Base-by-base conservation (phyloP, 805 yeast species). In the Zygoascus ofunaensis region DNA sequence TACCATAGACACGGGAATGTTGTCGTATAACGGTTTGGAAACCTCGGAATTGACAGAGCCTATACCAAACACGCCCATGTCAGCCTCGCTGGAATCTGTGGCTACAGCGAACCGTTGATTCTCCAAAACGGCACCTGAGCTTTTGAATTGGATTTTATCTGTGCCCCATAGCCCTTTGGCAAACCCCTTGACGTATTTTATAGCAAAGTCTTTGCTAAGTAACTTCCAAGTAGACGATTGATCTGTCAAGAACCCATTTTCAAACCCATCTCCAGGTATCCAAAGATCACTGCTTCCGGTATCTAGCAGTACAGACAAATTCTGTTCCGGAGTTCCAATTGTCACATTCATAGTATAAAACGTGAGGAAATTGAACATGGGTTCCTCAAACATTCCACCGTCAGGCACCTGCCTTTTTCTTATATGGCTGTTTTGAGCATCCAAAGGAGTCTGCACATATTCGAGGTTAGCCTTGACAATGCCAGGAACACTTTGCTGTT, bases 281-380 rank as follows among this genome's bases (percentile, higher is more conserved):
- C 83, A 79, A 37, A 80, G 59, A 57, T 80, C 87, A 1, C 82
- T 71, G 0, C 85, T 79, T 2, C 87, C 87, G 1, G 87, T 80
- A 55, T 81, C 87, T 10, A 80, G 56, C 34, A 79, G 60, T 3
- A 80, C 77, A 3, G 64, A 66, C 4, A 80, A 65, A 7, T 64
- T 57, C 52, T 80, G 80, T 0, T 66, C 54, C 1, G 78, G 72
- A 0, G 82, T 72, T 4, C 90, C 89, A 15, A 82, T 46, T 3
- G 59, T 45, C 12, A 61, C 36, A 47, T 58, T 60, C 44, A 59
- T 43, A 2, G 60, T 52, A 42, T 60, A 61, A 51, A 59, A 61
- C 0, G 65, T 61, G 43, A 60, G 48, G 12, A 49, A 49, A 44
- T 61, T 61, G 35, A 47, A 26, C 37, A 61, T 42, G 14, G 51